Base-by-base conservation (phyloP, 805 yeast species). In the Metschnikowia colocasiae region DNA sequence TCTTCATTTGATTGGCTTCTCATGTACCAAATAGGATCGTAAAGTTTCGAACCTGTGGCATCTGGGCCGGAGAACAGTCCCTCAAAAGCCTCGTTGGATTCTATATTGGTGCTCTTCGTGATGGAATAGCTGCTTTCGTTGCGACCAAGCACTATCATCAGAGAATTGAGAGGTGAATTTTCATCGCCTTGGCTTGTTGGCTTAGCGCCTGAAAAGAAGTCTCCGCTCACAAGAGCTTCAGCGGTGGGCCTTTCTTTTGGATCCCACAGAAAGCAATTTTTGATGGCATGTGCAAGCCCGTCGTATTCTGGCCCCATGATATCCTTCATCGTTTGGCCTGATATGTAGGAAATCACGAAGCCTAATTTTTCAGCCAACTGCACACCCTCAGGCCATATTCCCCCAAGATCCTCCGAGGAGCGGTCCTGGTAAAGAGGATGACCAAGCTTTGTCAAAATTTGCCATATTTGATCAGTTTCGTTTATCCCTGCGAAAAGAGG, bases 401-500 rank as follows among this genome's bases (percentile, higher is more conserved):
- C 95, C 15, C 95, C 95, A 32, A 79, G 65, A 18, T 53, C 55
- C 8, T 50, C 50, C 15, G 47, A 32, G 44, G 43, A 39, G 26
- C 52, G 49, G 25, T 57, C 60, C 7, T 61, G 61, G 9, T 66
- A 58, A 26, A 68, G 64, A 0, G 98, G 98, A 5, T 85, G 76
- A 0, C 98, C 97, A 41, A 92, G 71, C 7, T 80, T 71, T 50
- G 79, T 76, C 48, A 87, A 63, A 6, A 87, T 82, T 59, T 74
- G 79, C 77, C 81, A 77, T 10, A 83, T 75, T 69, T 91, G 97
- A 59, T 91, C 96, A 42, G 83, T 58, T 59, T 87, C 94, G 60
- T 82, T 78, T 13, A 74, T 61, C 0, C 98, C 98, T 0, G 97
- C 95, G 59, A 92, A 87, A 29, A 91, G 69, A 1, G 98, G 96